These are phyloP conservation scores for Nakazawaea peltata DNA, from an alignment of 805 yeast genomes.

Conservation along the genomic window DNA sequence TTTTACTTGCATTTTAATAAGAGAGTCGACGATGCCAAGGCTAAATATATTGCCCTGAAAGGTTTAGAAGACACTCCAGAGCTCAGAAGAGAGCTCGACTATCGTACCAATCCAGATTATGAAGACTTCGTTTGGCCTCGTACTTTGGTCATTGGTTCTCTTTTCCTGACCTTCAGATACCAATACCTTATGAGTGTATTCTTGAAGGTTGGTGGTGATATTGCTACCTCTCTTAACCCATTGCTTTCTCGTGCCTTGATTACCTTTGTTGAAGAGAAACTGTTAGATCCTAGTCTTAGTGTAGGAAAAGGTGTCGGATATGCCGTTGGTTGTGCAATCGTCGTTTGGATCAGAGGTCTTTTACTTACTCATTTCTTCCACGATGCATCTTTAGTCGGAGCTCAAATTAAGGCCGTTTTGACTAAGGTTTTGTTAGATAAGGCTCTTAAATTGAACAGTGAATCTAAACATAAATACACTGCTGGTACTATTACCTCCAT, in stretches of 20 bases:
- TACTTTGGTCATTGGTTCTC: constrained; percentile 23
- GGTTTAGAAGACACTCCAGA: constrained; percentile 15
- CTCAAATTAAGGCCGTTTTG: constrained; percentile 59
- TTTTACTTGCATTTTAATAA: constrained; percentile 27
- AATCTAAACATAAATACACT: constrained; percentile 56
- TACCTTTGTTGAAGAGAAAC: constrained; percentile 47
- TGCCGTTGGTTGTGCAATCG: constrained; percentile 58
- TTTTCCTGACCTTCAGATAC: constrained; percentile 40
- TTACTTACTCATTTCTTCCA: constrained; percentile 58
- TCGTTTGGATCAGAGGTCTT: constrained; percentile 43
- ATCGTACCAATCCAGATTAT: constrained; percentile 14
- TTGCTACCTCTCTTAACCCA: constrained; percentile 49
- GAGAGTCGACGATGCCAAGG: constrained; percentile 22
- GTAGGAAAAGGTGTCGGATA: constrained; percentile 68
- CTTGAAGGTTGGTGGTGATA: constrained; percentile 35
- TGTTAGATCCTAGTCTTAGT: constrained; percentile 29
- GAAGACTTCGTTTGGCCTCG: constrained; percentile 18
- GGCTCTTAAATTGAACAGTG: constrained; percentile 51
- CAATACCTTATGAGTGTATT: constrained; percentile 33
- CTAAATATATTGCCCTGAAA: constrained; percentile 18
- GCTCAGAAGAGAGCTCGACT: constrained; percentile 16
- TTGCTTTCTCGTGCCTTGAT: constrained; percentile 58
- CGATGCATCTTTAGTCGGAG: constrained; percentile 54
- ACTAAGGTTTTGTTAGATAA: constrained; percentile 64
- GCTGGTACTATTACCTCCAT: constrained; percentile 68